Evolutionary conservation across 495 filamentous ascomycete species (phyloP).

Genomic region (Podospora pseudocomata): DNA sequence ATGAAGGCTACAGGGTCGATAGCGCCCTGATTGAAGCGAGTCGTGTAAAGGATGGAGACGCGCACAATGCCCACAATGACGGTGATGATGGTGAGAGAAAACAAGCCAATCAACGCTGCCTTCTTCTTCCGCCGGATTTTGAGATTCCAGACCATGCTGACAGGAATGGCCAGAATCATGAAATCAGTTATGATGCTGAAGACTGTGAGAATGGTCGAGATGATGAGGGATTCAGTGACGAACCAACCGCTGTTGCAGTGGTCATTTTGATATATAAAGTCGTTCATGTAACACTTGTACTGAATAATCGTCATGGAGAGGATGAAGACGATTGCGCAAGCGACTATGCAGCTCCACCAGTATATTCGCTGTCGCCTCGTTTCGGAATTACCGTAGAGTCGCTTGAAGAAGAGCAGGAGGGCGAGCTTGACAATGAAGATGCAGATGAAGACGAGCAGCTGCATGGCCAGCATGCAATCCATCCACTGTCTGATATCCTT

Average conservation of each 20-base stretch:
- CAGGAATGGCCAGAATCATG: conserved; percentile 26
- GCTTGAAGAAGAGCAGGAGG: conserved; percentile 32
- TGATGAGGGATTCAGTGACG: conserved; percentile 15
- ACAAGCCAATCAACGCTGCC: conserved; percentile 27
- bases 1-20: conserved; percentile 23
- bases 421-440: conserved; percentile 30
- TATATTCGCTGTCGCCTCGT: conserved; percentile 6
- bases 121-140: conserved; percentile 22
- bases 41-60: conserved; percentile 10
- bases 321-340: conserved; percentile 21
- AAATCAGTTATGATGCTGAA: conserved; percentile 32
- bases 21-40: background rate
- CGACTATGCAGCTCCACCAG: conserved; percentile 24
- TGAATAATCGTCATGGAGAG: background rate
- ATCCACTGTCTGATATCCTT: conserved; percentile 6
- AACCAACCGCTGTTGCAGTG: background rate
- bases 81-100: conserved; percentile 32
- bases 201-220: conserved; percentile 24
- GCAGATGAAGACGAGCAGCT: conserved; percentile 27
- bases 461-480: conserved; percentile 5
- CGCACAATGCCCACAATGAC: conserved; percentile 30
- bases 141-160: conserved; percentile 32
- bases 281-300: conserved; percentile 3
- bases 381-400: conserved; percentile 22
- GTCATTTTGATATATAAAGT: background rate